Conservation (phyloP, 2,329 filamentous ascomycete species). For the Aspergillus pseudonomiae region DNA sequence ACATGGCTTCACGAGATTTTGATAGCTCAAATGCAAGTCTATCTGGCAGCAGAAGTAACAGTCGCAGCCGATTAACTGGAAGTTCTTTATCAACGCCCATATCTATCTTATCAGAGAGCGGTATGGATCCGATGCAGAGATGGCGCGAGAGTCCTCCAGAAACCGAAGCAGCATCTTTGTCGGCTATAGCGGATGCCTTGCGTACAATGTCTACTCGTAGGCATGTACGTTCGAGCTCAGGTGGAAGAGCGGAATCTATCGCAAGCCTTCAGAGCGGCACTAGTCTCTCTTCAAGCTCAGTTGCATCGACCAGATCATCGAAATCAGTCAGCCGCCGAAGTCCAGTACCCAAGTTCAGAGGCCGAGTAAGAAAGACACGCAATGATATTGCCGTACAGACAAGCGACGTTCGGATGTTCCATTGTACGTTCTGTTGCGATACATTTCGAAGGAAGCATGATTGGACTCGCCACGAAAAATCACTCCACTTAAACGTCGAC, state of each 20-base stretch:
- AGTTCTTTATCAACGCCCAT: not conserved
- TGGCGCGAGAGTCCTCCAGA: not conserved
- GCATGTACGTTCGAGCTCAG: not conserved
- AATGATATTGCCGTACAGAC: not conserved
- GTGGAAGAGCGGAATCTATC: not conserved
- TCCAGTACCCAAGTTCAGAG: not conserved
- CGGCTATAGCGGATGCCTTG: not conserved
- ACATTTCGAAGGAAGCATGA: conserved; percentile 14
- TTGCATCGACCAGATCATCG: not conserved
- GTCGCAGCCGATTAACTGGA: not conserved
- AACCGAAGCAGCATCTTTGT: conserved; percentile 1
- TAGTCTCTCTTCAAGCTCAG: not conserved
- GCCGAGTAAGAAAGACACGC: not conserved
- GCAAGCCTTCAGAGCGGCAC: not conserved
- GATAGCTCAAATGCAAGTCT: not conserved
- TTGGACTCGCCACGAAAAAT: conserved; percentile 17
- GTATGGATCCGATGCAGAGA: not conserved
- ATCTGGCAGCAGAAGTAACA: not conserved
- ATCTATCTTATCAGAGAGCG: not conserved
- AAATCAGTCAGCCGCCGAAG: not conserved
- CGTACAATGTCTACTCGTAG: not conserved
- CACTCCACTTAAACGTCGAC: conserved; percentile 16
- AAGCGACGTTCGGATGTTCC: not conserved
- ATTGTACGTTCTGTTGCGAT: conserved; percentile 20
- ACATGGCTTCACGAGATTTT: not conserved